These are phyloP conservation scores for Chytriomyces hyalinus DNA, from an alignment of 192 early-diverging fungal species.

Conservation along the genomic window DNA sequence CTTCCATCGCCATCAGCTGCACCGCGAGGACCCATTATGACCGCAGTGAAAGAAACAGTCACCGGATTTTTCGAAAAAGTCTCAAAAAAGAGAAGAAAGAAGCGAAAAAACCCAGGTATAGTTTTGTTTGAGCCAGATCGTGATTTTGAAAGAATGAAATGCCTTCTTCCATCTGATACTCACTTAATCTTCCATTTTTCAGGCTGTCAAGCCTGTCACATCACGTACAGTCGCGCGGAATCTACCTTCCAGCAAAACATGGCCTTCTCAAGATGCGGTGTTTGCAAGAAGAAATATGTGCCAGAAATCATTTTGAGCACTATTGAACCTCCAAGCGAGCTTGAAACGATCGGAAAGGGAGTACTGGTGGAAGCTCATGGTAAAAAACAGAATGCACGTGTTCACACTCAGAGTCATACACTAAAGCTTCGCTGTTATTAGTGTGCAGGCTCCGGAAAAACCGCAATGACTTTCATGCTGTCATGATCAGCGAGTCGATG, in stretches of 20 bases:
- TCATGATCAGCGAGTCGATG: conserved; percentile 74
- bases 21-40: background rate
- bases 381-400: conserved; percentile 23
- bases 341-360: conserved; percentile 70
- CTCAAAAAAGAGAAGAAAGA: conserved; percentile 11
- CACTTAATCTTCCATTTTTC: conserved; percentile 34
- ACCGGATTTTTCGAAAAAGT: conserved; percentile 24
- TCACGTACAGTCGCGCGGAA: conserved; percentile 65
- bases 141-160: no score
- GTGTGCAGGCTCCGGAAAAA: conserved; percentile 55
- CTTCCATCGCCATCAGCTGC: background rate
- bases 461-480: conserved; percentile 65
- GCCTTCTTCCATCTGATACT: background rate
- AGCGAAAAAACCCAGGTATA: conserved; percentile 28
- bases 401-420: background rate
- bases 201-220: conserved; percentile 69
- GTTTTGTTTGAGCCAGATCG: background rate
- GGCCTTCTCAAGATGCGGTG: conserved; percentile 67
- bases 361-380: conserved; percentile 78
- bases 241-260: conserved; percentile 69
- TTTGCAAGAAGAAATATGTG: conserved; percentile 75
- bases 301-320: conserved; percentile 77
- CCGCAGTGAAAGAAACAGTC: conserved; percentile 24
- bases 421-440: conserved; percentile 30
- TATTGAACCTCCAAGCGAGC: conserved; percentile 73